Evolutionary conservation across 2,329 filamentous ascomycete species (phyloP).

Genomic region (Pseudocercospora cruenta): DNA sequence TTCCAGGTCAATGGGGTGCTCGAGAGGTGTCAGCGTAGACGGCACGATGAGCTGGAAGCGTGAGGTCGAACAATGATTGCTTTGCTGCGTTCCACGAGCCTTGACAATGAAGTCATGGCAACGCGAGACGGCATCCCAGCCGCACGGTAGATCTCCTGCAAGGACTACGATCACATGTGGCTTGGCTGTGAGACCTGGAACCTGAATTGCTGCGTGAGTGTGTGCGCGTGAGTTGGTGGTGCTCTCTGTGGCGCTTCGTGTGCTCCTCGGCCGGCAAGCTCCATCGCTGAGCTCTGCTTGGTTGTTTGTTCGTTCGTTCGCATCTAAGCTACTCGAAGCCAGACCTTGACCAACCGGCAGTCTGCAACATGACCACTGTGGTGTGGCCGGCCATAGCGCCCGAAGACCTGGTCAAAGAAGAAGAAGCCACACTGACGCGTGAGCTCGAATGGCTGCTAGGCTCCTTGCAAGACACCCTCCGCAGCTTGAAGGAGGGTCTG

Average conservation of each 20-base stretch:
- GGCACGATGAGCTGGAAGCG: not conserved
- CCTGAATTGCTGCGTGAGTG: no score
- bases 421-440: constrained; percentile 56
- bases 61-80: not conserved
- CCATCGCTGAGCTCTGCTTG: no score
- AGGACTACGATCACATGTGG: no score
- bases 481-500: constrained; percentile 69
- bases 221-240: not conserved
- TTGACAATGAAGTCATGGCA: constrained; percentile 1
- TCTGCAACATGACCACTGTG: constrained; percentile 59
- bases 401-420: constrained; percentile 55
- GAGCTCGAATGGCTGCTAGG: constrained; percentile 68
- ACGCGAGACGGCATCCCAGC: not conserved
- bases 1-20: no score
- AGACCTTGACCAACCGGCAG: no score
- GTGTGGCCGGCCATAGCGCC: constrained; percentile 62
- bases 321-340: constrained; percentile 9
- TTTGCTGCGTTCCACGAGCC: not conserved
- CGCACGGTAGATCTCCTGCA: not conserved
- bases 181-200: no score
- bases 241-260: not conserved
- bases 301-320: not conserved
- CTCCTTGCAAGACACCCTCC: constrained; percentile 64
- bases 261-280: no score
- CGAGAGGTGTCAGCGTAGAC: no score